These are phyloP conservation scores for Penicillium sp. DNA, from an alignment of 2,329 filamentous ascomycete genomes.

Conservation along the genomic window DNA sequence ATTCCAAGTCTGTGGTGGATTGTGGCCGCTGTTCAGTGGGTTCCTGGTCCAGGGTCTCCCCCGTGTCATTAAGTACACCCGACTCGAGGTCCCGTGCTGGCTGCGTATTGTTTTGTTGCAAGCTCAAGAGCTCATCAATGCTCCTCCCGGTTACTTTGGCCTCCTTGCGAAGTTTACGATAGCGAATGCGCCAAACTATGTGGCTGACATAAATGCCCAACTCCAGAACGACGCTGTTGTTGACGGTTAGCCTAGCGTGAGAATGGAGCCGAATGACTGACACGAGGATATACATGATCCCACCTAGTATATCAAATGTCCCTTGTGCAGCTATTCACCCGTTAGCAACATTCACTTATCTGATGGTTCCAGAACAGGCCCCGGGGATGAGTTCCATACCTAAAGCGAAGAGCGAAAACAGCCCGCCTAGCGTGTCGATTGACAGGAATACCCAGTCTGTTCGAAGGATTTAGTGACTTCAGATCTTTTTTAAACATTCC, in stretches of 20 bases:
- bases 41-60: slow-evolving; percentile 2
- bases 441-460: slow-evolving; percentile 56
- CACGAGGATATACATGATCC: slow-evolving; percentile 61
- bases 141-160: slow-evolving; percentile 54
- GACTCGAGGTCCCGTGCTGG: slow-evolving; percentile 9
- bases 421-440: slow-evolving; percentile 60
- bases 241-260: background rate
- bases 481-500: no score
- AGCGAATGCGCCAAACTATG: slow-evolving; percentile 58
- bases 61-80: background rate
- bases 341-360: slow-evolving; percentile 12
- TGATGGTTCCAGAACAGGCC: background rate
- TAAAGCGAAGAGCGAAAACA: slow-evolving; percentile 63
- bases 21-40: background rate
- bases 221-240: slow-evolving; percentile 54
- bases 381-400: slow-evolving; percentile 39
- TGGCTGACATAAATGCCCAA: slow-evolving; percentile 61
- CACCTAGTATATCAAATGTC: slow-evolving; percentile 61
- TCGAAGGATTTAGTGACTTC: background rate
- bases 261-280: slow-evolving; percentile 35
- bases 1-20: background rate
- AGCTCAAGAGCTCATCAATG: slow-evolving; percentile 55
- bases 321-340: slow-evolving; percentile 53
- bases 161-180: slow-evolving; percentile 51
- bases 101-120: slow-evolving; percentile 6